Base-by-base conservation (phyloP, 306 rosid species). In the Clitoria ternatea region DNA sequence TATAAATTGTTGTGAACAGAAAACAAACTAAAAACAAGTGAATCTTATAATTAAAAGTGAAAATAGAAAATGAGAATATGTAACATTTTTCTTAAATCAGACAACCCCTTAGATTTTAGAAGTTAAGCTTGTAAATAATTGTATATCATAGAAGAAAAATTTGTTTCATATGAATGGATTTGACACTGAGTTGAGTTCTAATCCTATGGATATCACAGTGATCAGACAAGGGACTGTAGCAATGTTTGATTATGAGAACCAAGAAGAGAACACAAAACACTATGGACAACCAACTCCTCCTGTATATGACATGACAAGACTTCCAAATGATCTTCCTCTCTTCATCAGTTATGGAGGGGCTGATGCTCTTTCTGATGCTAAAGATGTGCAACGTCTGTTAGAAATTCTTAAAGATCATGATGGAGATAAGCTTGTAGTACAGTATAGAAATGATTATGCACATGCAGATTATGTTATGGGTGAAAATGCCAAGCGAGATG, bases 381-480 rank as follows among this genome's bases (percentile, higher is more conserved):
- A 85, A 47, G 97, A 87, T 49, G 96, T 87, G 20, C 80, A 62
- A 29, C 82, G 44, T 54, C 77, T 91, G 57, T 55, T 91, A 23
- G 74, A 74, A 64, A 76, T 66, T 72, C 87, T 91, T 10, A 45
- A 73, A 59, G 87, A 80, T 75, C 97, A 87, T 24, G 74, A 80
- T 11, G 65, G 71, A 55, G 89, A 83, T 68, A 88, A 85, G 75
- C 86, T 91, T 73, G 90, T 85, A 5, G 87, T 84, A 29, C 89
- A 83, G 77, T 89, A 69, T 43, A 67, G 79, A 40, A 84, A 87
- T 57, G 89, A 89, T 59, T 89, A 91, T 84, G 97, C 93, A 50
- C 97, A 91, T 84, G 71, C 87, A 19, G 97, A 89, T 84, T 91
- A 79, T 81, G 88, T 91, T 70, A 79, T 91, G 91, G 92, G 82